A percentile compares a stretch with the other conserved stretches of the same genome.
phyloP scores from a whole-genome alignment of 1,284 basidiomycete genomes.

The Leccinum brunneo-olivaceum region DNA sequence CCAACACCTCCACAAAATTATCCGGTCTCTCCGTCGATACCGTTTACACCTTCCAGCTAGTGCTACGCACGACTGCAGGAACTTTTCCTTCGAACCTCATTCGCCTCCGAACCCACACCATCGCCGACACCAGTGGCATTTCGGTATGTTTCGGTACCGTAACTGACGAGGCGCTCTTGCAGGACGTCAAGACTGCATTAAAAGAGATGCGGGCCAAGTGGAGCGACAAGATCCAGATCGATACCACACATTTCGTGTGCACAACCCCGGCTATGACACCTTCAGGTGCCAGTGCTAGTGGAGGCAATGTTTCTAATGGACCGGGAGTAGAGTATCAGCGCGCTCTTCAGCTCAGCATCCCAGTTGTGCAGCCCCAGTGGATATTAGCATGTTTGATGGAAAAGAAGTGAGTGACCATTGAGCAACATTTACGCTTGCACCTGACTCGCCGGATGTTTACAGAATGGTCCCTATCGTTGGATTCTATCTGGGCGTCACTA shows the following conservation, averaged over 20 bases:
- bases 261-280: slow-evolving; percentile 75
- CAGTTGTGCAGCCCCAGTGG: slow-evolving; percentile 88
- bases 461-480: slow-evolving; percentile 84
- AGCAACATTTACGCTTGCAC: not conserved
- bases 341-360: slow-evolving; percentile 83
- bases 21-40: slow-evolving; percentile 84
- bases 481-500: slow-evolving; percentile 71
- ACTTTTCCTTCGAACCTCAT: slow-evolving; percentile 80
- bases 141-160: slow-evolving; percentile 89
- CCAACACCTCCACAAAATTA: slow-evolving; percentile 84
- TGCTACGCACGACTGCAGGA: slow-evolving; percentile 85
- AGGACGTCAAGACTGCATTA: slow-evolving; percentile 73
- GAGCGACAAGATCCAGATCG: slow-evolving; percentile 91
- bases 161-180: slow-evolving; percentile 67
- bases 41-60: slow-evolving; percentile 88
- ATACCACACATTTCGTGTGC: slow-evolving; percentile 95
- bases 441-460: slow-evolving; percentile 2
- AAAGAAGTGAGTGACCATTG: slow-evolving; percentile 53
- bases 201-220: slow-evolving; percentile 77
- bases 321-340: slow-evolving; percentile 86
- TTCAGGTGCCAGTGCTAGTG: slow-evolving; percentile 49
- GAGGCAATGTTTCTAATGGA: slow-evolving; percentile 36
- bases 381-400: slow-evolving; percentile 79
- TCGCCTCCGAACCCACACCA: slow-evolving; percentile 82
- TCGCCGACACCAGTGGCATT: slow-evolving; percentile 89